These are phyloP conservation scores for Usnea hakonensis DNA, from an alignment of 495 filamentous ascomycete genomes.

Conservation along the genomic window DNA sequence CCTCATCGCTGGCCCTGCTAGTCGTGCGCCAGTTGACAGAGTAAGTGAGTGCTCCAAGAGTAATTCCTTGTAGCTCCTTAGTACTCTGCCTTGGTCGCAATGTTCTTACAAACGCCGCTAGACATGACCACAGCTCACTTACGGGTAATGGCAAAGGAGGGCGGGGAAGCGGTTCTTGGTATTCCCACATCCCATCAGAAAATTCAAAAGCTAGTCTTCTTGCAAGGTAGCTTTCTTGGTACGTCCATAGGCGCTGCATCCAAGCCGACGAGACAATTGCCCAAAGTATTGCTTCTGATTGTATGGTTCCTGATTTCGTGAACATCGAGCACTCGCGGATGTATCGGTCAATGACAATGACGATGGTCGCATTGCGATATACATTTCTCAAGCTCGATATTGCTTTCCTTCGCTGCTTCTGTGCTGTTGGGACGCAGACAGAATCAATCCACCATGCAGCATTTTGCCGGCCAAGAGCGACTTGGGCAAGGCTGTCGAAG, in stretches of 20 bases:
- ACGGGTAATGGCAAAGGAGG: background rate
- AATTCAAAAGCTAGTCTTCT: background rate
- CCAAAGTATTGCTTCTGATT: background rate
- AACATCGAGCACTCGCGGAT: background rate
- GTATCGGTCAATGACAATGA: background rate
- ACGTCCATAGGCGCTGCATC: conserved; percentile 7
- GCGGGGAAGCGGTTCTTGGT: background rate
- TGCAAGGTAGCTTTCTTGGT: conserved; percentile 4
- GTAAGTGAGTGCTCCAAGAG: background rate
- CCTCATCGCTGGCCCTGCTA: background rate
- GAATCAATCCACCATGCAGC: background rate
- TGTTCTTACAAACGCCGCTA: background rate
- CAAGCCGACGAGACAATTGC: background rate
- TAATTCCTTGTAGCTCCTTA: background rate
- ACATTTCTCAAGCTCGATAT: background rate
- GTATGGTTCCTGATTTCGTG: background rate
- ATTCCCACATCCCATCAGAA: background rate
- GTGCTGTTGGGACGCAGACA: background rate
- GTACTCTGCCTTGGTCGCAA: background rate
- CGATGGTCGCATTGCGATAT: background rate
- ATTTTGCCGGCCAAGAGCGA: background rate
- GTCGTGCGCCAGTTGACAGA: background rate
- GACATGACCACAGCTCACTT: background rate
- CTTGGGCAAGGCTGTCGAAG: background rate
- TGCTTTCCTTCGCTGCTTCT: background rate